Evolutionary conservation across 2,329 filamentous ascomycete species (phyloP), one percentile per base, ranked within the genome.

Genomic region (Botrytis medusae): DNA sequence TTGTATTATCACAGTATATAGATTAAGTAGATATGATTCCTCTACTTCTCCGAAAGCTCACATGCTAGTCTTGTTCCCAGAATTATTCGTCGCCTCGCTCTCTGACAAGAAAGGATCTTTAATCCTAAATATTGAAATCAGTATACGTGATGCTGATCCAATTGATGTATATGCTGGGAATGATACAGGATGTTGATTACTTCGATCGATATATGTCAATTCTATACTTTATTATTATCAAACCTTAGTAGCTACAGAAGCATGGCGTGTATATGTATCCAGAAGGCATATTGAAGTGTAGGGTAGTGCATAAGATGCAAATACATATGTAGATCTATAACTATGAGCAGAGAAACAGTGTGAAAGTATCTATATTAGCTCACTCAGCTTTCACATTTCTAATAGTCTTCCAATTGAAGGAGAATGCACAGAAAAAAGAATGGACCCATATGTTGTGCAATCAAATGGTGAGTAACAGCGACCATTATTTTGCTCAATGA

Each of bases 131-230:
- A 7, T n/a, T n/a, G 48, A 10, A 54, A n/a, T 54, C 6, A 16
- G 12, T n/a, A n/a, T 6, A 51, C 25, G 4, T 51, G 20, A 48
- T 48, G 46, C 8, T 51, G 20, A 48, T 48, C 20, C 8, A 48
- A 10, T 48, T 48, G 46, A 20, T 25, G 22, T 48, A 25, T 9
- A 25, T 48, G 46, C 12, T 51, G 3, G 1, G 48, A 4, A 51
- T 51, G 9, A 12, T n/a, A 51, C 0, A 12, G 1, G 9, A 1
- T 25, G 25, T 1, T 10, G 22, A 10, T n/a, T 51, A n/a, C 10
- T 25, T 51, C 0, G 22, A 51, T 10, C n/a, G n/a, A n/a, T n/a
- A 51, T 5, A 25, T 25, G 12, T 25, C 8, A 9, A 51, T 51
- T 12, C 4, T 51, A 14, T 25, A 4, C 46, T 51, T 25, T 25